Conservation (phyloP, 345 rosid species). For the Arabidopsis arenosa region DNA sequence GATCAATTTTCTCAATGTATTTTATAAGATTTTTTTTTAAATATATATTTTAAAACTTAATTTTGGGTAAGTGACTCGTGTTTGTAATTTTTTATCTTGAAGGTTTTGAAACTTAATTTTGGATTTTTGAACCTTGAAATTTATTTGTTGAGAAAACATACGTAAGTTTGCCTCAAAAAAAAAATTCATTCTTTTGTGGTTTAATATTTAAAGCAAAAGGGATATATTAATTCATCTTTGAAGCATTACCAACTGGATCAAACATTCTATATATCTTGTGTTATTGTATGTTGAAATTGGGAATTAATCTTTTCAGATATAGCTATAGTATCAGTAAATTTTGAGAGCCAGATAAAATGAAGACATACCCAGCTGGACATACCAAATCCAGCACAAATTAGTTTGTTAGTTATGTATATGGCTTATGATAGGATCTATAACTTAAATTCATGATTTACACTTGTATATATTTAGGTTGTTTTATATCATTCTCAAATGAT, state of each 20-base stretch:
- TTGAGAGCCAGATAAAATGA: not conserved
- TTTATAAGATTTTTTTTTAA: too few relatives aligned
- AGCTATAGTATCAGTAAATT: not conserved
- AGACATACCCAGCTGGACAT: not conserved
- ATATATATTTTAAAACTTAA: not conserved
- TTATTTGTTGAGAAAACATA: too few relatives aligned
- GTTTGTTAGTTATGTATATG: conserved; percentile 6
- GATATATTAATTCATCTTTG: too few relatives aligned
- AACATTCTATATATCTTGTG: too few relatives aligned
- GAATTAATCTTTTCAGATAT: not conserved
- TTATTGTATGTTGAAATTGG: not conserved
- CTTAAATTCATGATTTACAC: conserved; percentile 27
- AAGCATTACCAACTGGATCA: too few relatives aligned
- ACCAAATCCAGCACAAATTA: conserved; percentile 4
- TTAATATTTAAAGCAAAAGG: too few relatives aligned
- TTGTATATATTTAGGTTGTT: not conserved
- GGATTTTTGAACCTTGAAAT: not conserved
- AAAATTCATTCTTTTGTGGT: too few relatives aligned
- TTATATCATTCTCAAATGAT: conserved; percentile 29
- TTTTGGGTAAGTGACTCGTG: not conserved
- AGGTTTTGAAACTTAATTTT: not conserved
- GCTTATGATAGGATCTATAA: conserved; percentile 12
- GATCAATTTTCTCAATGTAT: too few relatives aligned
- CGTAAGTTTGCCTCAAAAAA: too few relatives aligned
- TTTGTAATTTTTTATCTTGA: not conserved